These are phyloP conservation scores for Fusarium sp. DNA, from an alignment of 2,329 filamentous ascomycete genomes.

Conservation along the genomic window DNA sequence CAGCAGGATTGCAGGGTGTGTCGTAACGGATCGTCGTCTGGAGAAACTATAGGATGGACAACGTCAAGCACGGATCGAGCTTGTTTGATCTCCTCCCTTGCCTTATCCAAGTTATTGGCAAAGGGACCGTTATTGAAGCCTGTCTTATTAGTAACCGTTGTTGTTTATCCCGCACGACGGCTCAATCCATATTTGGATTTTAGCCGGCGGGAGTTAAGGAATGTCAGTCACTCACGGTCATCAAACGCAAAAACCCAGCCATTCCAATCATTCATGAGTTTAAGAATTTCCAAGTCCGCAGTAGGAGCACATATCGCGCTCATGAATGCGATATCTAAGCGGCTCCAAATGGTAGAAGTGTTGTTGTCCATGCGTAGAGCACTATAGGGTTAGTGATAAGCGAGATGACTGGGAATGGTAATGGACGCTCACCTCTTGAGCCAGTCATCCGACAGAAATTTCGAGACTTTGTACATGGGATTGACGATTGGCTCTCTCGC, in stretches of 20 bases:
- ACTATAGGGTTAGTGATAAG: slow-evolving; percentile 6
- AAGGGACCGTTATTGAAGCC: slow-evolving; percentile 19
- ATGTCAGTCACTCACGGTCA: slow-evolving; percentile 6
- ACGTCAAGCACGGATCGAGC: slow-evolving; percentile 10
- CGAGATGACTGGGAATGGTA: too few relatives aligned
- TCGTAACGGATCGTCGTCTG: slow-evolving; percentile 6
- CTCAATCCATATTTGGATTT: not conserved
- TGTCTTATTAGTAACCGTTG: not conserved
- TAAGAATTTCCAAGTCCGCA: slow-evolving; percentile 16
- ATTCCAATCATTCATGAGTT: slow-evolving; percentile 26
- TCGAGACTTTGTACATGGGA: slow-evolving; percentile 15
- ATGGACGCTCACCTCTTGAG: slow-evolving; percentile 6
- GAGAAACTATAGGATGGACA: slow-evolving; percentile 9
- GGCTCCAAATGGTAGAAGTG: slow-evolving; percentile 10
- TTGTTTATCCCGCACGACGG: not conserved
- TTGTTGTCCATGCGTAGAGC: slow-evolving; percentile 17
- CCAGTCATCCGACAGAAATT: slow-evolving; percentile 15
- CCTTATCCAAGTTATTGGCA: slow-evolving; percentile 17
- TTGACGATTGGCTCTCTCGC: slow-evolving; percentile 16
- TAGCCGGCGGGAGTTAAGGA: too few relatives aligned
- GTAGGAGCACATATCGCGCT: slow-evolving; percentile 20
- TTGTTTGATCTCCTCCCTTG: slow-evolving; percentile 17
- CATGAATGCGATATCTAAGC: slow-evolving; percentile 17
- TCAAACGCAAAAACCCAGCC: slow-evolving; percentile 26
- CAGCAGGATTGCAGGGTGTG: slow-evolving; percentile 19